A percentile compares a stretch with the other conserved stretches of the same genome.
Conservation (phyloP, 1,284 basidiomycete genomes). For the Volvariella volvacea region DNA sequence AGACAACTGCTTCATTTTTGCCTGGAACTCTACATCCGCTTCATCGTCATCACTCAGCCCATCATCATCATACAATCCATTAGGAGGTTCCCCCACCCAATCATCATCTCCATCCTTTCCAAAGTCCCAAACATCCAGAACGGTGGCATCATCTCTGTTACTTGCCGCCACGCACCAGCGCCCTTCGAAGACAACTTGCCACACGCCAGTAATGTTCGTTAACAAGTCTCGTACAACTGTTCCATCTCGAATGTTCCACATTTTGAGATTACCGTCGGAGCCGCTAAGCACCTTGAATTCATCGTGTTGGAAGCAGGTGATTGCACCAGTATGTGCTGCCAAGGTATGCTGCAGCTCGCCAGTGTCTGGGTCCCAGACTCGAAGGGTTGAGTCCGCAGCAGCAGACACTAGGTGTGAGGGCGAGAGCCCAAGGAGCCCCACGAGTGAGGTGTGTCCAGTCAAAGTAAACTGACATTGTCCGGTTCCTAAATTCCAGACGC, state of each 20-base stretch:
- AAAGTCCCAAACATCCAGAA: conserved; percentile 85
- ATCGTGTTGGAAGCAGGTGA: conserved; percentile 96
- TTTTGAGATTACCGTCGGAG: conserved; percentile 91
- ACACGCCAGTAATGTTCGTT: conserved; percentile 85
- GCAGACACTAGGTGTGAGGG: conserved; percentile 87
- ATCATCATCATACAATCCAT: conserved; percentile 42
- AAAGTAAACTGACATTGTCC: conserved; percentile 78
- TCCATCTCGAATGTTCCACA: conserved; percentile 91
- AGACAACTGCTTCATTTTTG: conserved; percentile 16
- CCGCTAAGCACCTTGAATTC: conserved; percentile 94
- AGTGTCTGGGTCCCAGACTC: conserved; percentile 86
- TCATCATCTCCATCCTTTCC: conserved; percentile 47
- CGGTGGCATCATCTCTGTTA: conserved; percentile 72
- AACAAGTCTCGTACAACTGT: conserved; percentile 80
- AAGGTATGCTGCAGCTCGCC: conserved; percentile 77
- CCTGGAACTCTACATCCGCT: conserved; percentile 31
- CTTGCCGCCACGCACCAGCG: conserved; percentile 90
- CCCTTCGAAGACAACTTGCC: conserved; percentile 93
- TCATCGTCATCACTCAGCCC: conserved; percentile 47
- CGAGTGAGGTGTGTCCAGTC: conserved; percentile 83
- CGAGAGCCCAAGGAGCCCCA: conserved; percentile 83
- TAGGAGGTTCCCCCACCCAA: conserved; percentile 38
- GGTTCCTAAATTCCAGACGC: conserved; percentile 82
- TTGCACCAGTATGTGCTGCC: conserved; percentile 86
- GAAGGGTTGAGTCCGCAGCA: conserved; percentile 88